Conservation (phyloP, 1,284 basidiomycete genomes). For the Cryptococcus depauperatus region DNA sequence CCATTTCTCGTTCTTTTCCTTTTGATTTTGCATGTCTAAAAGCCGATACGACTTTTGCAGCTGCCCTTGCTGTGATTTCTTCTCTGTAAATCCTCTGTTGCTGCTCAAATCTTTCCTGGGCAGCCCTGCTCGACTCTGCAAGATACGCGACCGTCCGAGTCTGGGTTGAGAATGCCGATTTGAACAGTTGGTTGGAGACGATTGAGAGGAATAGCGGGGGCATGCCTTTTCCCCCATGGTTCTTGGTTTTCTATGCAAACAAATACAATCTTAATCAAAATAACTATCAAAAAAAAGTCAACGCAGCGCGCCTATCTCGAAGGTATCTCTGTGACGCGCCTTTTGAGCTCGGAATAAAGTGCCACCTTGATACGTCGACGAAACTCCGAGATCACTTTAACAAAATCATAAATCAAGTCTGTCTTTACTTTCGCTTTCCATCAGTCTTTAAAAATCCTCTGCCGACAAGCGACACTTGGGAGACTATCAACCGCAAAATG, state of each 20-base stretch:
- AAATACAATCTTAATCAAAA: not conserved
- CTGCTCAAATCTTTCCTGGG: too few species aligned
- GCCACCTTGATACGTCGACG: slow-evolving; percentile 6
- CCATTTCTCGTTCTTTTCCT: not conserved
- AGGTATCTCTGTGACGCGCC: too few species aligned
- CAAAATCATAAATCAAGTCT: too few species aligned
- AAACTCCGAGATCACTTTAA: slow-evolving; percentile 10
- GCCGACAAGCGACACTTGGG: slow-evolving; percentile 43
- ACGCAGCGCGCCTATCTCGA: slow-evolving; percentile 1
- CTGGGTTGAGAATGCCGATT: too few species aligned
- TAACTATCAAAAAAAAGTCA: not conserved
- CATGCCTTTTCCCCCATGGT: too few species aligned
- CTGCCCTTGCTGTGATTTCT: not conserved
- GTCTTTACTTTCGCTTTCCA: slow-evolving; percentile 13
- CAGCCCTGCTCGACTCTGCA: too few species aligned
- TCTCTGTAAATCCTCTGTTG: too few species aligned
- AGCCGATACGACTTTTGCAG: not conserved
- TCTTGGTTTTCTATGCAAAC: too few species aligned
- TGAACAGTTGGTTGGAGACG: too few species aligned
- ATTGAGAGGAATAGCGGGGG: too few species aligned
- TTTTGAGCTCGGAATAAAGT: too few species aligned
- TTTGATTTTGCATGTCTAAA: not conserved
- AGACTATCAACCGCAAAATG: slow-evolving; percentile 62
- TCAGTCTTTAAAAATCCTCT: slow-evolving; percentile 47
- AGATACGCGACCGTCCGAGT: too few species aligned